Base-by-base conservation (phyloP, 257 asterid genomes). In the Cinchona pubescens region DNA sequence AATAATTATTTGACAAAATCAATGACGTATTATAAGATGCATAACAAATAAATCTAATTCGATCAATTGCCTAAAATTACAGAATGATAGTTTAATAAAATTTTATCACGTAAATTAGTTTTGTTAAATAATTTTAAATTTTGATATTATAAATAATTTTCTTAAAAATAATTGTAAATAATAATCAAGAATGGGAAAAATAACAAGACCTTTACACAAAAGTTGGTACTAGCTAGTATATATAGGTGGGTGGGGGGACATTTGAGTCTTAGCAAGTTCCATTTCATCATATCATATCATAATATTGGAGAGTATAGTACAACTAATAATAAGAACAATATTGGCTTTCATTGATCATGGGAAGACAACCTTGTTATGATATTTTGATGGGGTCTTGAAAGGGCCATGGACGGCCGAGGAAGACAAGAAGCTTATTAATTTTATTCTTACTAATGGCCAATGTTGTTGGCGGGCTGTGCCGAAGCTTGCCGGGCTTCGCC, bases 361-460 rank as follows among this genome's bases (percentile, higher is more conserved):
- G 98, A 4, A 83, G 98, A 77, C 98, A 94, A 67, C 98, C 97
- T 75, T 94, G 98, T 51, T 94, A 97, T 79, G 98, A 94, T 86
- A 94, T 92, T 79, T 93, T 90, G n/a, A n/a, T 0, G 97, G 96
- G 45, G 98, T 94, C 73, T 92, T 92, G 86, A 94, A 94, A 79
- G 98, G 98, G 61, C 98, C 98, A 46, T 94, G 98, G 98, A 94
- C 96, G 49, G 93, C 94, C 23, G 98, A 94, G 79, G 98, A 94
- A 82, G 98, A 94, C 82, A 92, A 86, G 87, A 94, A 94, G 35
- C 92, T 94, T 59, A 90, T 94, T 27, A 89, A 81, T 55, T 94
- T 94, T 48, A 92, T 94, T 32, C 88, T 94, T 53, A 87, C 93
- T 2, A 92, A 94, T 51, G 98, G 97, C 81, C 97, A 90, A 89